Evolutionary conservation across 192 early-diverging fungal genomes (phyloP).

Genomic region (Umbelopsis sp.): DNA sequence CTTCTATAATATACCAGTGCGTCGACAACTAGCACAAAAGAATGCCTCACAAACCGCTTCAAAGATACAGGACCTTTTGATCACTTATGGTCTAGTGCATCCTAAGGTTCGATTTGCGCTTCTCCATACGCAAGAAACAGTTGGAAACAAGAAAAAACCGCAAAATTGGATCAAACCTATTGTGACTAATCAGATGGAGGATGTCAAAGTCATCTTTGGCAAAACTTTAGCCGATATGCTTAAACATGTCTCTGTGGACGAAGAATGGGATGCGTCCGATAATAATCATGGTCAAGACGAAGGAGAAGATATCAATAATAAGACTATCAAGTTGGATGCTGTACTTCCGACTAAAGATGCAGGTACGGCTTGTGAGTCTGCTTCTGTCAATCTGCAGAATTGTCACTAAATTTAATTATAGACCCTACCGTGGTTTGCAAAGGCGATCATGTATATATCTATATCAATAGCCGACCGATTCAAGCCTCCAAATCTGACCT

Average conservation of each 20-base stretch:
- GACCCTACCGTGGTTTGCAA: conserved; percentile 26
- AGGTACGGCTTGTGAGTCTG: background rate
- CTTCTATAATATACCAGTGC: conserved; percentile 40
- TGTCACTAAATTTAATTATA: background rate
- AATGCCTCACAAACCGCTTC: conserved; percentile 19
- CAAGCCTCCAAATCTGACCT: conserved; percentile 30
- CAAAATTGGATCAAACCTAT: conserved; percentile 33
- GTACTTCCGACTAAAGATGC: conserved; percentile 28
- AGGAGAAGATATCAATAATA: background rate
- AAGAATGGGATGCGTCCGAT: background rate
- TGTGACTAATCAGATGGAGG: conserved; percentile 7
- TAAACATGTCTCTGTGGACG: background rate
- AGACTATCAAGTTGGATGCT: background rate
- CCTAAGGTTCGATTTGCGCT: conserved; percentile 34
- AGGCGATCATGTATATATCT: conserved; percentile 36
- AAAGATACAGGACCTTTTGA: conserved; percentile 26
- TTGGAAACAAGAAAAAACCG: conserved; percentile 3
- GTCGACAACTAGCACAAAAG: conserved; percentile 37
- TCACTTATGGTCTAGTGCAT: conserved; percentile 27
- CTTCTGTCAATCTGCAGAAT: background rate
- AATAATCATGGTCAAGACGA: background rate
- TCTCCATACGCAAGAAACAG: conserved; percentile 13
- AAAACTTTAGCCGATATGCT: conserved; percentile 18
- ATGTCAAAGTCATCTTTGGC: conserved; percentile 25
- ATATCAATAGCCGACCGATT: conserved; percentile 42